Conservation (phyloP, 257 asterid species). For the Marsdenia floribunda region DNA sequence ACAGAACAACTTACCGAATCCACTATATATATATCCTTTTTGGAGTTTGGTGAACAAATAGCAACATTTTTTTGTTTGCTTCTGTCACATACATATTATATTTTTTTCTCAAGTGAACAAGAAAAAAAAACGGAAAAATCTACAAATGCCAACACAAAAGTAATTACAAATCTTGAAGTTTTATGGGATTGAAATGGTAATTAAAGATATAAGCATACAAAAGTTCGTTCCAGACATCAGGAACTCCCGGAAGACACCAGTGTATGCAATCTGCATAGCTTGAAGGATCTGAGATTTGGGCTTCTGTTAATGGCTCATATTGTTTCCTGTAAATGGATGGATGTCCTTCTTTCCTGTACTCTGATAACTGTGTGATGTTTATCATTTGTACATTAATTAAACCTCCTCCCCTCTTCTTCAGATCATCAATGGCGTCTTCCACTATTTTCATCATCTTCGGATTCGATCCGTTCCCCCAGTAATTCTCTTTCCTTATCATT, state of each 20-base stretch:
- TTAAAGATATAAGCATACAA: conserved; percentile 50
- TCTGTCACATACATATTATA: too few relatives aligned
- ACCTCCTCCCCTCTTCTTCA: conserved; percentile 34
- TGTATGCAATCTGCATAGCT: conserved; percentile 76
- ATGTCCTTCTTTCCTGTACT: conserved; percentile 82
- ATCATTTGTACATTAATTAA: conserved; percentile 45
- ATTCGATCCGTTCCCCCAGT: conserved; percentile 61
- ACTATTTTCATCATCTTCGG: conserved; percentile 77
- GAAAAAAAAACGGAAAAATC: too few relatives aligned
- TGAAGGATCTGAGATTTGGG: conserved; percentile 51
- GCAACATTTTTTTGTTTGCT: too few relatives aligned
- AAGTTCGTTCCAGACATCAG: conserved; percentile 88
- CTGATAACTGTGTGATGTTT: conserved; percentile 75
- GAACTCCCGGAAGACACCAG: conserved; percentile 97
- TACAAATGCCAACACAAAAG: background rate
- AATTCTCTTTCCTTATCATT: conserved; percentile 42
- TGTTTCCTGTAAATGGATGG: conserved; percentile 75
- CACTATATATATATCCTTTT: too few relatives aligned
- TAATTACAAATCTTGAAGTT: background rate
- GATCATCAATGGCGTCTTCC: conserved; percentile 40
- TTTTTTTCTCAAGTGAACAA: too few relatives aligned
- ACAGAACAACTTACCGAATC: too few relatives aligned
- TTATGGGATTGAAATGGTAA: background rate
- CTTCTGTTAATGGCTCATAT: conserved; percentile 57
- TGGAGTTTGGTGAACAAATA: too few relatives aligned